These are phyloP conservation scores for Mycena crocata DNA, from an alignment of 768 basidiomycete species.

Conservation along the genomic window DNA sequence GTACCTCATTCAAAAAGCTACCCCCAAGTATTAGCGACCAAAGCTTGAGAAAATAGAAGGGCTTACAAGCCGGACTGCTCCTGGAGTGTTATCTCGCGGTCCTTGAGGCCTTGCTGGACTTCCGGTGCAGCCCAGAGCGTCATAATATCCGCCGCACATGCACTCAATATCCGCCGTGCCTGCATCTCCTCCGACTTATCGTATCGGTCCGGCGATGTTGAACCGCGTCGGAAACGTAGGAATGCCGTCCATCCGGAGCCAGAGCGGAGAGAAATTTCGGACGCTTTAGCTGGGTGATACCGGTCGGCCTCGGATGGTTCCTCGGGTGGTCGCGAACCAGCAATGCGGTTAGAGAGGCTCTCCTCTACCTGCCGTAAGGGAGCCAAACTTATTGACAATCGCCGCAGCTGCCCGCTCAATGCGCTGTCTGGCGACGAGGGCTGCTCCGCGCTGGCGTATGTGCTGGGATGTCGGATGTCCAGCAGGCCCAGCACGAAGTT, in stretches of 20 bases:
- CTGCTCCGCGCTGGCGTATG: constrained; percentile 15
- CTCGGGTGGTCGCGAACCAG: constrained; percentile 41
- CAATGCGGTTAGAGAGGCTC: constrained; percentile 57
- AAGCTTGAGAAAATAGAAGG: not conserved
- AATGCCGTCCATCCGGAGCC: constrained; percentile 63
- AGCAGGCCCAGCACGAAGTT: constrained; percentile 52
- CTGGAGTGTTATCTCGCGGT: constrained; percentile 59
- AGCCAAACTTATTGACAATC: constrained; percentile 60
- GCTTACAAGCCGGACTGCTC: constrained; percentile 75
- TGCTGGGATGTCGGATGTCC: constrained; percentile 32
- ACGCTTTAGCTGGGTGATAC: constrained; percentile 54
- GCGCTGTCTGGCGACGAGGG: constrained; percentile 37
- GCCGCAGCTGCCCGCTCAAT: constrained; percentile 53
- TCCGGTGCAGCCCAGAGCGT: constrained; percentile 62
- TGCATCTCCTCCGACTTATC: constrained; percentile 51
- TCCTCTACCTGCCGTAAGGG: constrained; percentile 69
- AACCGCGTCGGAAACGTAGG: constrained; percentile 48
- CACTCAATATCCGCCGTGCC: constrained; percentile 61
- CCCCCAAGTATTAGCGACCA: not conserved
- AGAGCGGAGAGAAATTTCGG: constrained; percentile 61
- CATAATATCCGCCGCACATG: constrained; percentile 65
- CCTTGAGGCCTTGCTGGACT: constrained; percentile 56
- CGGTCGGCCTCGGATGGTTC: constrained; percentile 27
- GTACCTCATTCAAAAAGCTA: constrained; percentile 71
- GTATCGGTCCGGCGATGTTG: constrained; percentile 33